phyloP scores from a whole-genome alignment of 768 basidiomycete genomes.

The Tylopilus rubrobrunneus region DNA sequence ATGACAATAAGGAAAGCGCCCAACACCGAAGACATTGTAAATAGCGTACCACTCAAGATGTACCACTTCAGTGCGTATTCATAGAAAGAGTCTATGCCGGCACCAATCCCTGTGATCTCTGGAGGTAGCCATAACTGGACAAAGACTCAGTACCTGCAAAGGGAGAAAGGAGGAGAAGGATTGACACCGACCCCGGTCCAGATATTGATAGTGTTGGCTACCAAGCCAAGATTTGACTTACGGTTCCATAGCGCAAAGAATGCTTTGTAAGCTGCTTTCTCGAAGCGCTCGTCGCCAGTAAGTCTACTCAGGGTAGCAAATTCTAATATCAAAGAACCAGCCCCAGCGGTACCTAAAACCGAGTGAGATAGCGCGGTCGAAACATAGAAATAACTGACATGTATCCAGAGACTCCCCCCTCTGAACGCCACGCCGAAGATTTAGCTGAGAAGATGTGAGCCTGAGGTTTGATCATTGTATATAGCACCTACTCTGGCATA shows the following conservation, averaged over 20 bases:
- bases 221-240: constrained; percentile 74
- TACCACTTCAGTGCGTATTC: constrained; percentile 95
- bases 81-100: constrained; percentile 94
- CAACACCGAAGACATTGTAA: background rate
- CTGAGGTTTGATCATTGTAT: background rate
- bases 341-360: constrained; percentile 80
- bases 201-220: constrained; percentile 88
- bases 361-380: constrained; percentile 2
- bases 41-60: constrained; percentile 65
- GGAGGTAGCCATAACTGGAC: constrained; percentile 66
- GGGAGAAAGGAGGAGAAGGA: background rate
- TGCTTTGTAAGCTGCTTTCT: constrained; percentile 83
- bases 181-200: constrained; percentile 63
- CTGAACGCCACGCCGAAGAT: constrained; percentile 74
- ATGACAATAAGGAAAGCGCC: background rate
- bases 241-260: constrained; percentile 95
- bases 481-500: constrained; percentile 67
- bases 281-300: constrained; percentile 86
- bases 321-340: constrained; percentile 89
- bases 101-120: constrained; percentile 79
- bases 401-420: constrained; percentile 79
- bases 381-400: constrained; percentile 50
- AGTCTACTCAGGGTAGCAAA: constrained; percentile 91
- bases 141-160: constrained; percentile 6
- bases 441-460: constrained; percentile 49